Evolutionary conservation across 2,329 filamentous ascomycete genomes (phyloP), one percentile per base, ranked within the genome.

Genomic region (Stagonosporopsis rhizophila): DNA sequence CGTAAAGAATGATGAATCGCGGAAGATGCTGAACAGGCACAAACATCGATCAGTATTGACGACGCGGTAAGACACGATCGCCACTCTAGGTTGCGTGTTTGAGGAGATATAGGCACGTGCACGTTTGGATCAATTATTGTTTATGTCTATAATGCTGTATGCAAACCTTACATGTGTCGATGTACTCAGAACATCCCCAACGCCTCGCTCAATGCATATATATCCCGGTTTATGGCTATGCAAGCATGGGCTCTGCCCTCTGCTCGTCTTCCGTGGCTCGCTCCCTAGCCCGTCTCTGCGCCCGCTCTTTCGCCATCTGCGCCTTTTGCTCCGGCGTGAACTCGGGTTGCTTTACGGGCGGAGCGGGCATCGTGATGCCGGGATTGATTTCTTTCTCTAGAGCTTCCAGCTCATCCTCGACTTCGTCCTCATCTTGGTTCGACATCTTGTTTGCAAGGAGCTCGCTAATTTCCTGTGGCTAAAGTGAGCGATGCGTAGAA

Each of bases 351-450:
- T 66, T 60, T 12, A 53, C 55, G 5, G 80, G 79, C 30, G 77
- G 74, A 54, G 77, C 70, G n/a, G 79, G 78, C 32, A 81, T 62
- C 46, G 66, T 64, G 20, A 70, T 67, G 30, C 76, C 77, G 37
- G 28, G 28, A 12, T 74, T 75, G 49, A 87, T 75, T 70, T 93
- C 87, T 37, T 81, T 82, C 75, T 93, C 90, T 62, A 99, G 82
- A 1, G 88, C 89, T 52, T 90, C 91, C 48, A 99, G 81, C 79
- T 99, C 95, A 71, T 97, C 93, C 74, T 99, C 95, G 30, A 99
- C 95, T 71, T 97, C 95, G 71, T 98, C 94, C 76, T 99, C 95
- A 77, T 99, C 95, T 69, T 96, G 90, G 71, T 92, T 95, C 14
- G 92, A 91, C 80, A 99, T 93, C 67, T 89, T 87, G 12, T 90